phyloP scores from a whole-genome alignment of 441 rosid species.

The Corymbia calophylla region DNA sequence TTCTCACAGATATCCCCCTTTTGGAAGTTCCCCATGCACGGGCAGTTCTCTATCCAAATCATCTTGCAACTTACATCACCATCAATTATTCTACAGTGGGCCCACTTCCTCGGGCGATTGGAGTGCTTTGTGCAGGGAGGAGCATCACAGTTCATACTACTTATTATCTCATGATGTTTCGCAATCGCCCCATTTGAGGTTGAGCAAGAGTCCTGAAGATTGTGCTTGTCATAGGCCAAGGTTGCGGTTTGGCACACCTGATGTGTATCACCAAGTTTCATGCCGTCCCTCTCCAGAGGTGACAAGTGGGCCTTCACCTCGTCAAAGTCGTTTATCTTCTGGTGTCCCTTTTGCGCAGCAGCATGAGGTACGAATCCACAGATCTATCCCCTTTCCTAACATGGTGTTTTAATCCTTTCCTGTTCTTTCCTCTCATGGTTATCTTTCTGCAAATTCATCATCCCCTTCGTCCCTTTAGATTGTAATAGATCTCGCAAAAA shows the following conservation, averaged over 20 bases:
- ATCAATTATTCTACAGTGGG: slow-evolving; percentile 31
- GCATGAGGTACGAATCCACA: slow-evolving; percentile 28
- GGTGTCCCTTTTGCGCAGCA: slow-evolving; percentile 26
- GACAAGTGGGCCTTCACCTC: slow-evolving; percentile 26
- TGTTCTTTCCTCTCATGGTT: neutral
- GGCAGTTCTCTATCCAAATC: slow-evolving; percentile 44
- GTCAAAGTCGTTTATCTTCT: slow-evolving; percentile 19
- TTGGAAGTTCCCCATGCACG: slow-evolving; percentile 21
- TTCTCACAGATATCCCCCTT: slow-evolving; percentile 15
- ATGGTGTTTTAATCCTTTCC: neutral
- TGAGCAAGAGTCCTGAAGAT: slow-evolving; percentile 33
- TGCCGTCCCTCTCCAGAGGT: slow-evolving; percentile 44
- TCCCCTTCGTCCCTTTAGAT: neutral
- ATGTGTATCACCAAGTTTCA: slow-evolving; percentile 27
- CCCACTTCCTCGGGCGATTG: slow-evolving; percentile 33
- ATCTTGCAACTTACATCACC: slow-evolving; percentile 44
- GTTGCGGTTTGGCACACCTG: slow-evolving; percentile 24
- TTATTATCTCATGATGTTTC: slow-evolving; percentile 41
- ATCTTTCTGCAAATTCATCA: neutral
- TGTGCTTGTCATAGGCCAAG: slow-evolving; percentile 37
- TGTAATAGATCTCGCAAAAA: neutral
- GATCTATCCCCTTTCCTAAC: neutral
- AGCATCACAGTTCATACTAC: slow-evolving; percentile 59
- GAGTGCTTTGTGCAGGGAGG: slow-evolving; percentile 53
- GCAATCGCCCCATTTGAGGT: slow-evolving; percentile 29